These are phyloP conservation scores for Colletotrichum truncatum DNA, from an alignment of 2,329 filamentous ascomycete species.

Conservation along the genomic window DNA sequence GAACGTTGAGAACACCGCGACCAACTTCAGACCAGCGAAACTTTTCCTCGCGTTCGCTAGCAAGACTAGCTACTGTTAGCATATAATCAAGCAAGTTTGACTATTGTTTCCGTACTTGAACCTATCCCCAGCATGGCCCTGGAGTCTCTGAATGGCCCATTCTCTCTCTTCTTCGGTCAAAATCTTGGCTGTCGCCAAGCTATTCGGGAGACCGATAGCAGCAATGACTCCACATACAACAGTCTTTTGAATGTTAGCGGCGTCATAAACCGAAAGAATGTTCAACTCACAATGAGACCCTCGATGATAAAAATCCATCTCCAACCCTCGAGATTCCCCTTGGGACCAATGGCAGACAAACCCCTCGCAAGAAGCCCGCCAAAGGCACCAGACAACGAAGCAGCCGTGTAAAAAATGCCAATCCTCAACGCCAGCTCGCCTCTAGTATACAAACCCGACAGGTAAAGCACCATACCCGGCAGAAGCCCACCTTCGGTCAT, in stretches of 20 bases:
- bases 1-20: conserved; percentile 67
- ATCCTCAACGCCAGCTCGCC: conserved; percentile 70
- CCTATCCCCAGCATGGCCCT: conserved; percentile 44
- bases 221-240: conserved; percentile 60
- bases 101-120: conserved; percentile 38
- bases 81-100: not conserved
- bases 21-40: conserved; percentile 70
- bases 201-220: conserved; percentile 65
- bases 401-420: conserved; percentile 74
- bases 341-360: conserved; percentile 65
- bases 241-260: conserved; percentile 50
- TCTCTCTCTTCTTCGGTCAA: conserved; percentile 61
- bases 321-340: conserved; percentile 64
- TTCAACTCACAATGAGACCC: conserved; percentile 56
- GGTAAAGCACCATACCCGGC: conserved; percentile 74
- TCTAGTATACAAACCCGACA: conserved; percentile 69
- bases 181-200: conserved; percentile 61
- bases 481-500: conserved; percentile 71
- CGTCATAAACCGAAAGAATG: not conserved
- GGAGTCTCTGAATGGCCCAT: conserved; percentile 55
- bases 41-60: conserved; percentile 49
- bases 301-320: conserved; percentile 72
- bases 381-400: conserved; percentile 72
- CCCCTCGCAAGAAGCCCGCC: conserved; percentile 70
- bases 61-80: conserved; percentile 13